These are phyloP conservation scores for Eremomyces bilateralis DNA, from an alignment of 495 filamentous ascomycete species.

Conservation along the genomic window DNA sequence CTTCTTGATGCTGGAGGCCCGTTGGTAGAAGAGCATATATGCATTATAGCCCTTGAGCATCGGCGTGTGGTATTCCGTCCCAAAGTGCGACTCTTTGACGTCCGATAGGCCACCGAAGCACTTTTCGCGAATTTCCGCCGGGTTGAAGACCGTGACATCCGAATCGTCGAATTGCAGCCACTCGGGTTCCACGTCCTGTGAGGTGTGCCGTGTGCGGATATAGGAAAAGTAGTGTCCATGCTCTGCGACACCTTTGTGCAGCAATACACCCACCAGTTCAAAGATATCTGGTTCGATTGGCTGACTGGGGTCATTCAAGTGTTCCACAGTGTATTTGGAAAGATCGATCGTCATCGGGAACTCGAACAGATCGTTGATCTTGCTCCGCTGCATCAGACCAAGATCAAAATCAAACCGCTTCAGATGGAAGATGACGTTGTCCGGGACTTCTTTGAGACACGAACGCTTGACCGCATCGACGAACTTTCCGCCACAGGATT, in stretches of 20 bases:
- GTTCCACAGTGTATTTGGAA: slow-evolving; percentile 69
- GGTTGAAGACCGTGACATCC: slow-evolving; percentile 54
- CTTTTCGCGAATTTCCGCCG: slow-evolving; percentile 40
- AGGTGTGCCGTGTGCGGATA: slow-evolving; percentile 41
- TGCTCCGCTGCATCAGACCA: slow-evolving; percentile 58
- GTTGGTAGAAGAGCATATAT: slow-evolving; percentile 96
- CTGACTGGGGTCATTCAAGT: slow-evolving; percentile 42
- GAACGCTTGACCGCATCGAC: slow-evolving; percentile 92
- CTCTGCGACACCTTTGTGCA: slow-evolving; percentile 83
- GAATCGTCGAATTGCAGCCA: slow-evolving; percentile 96
- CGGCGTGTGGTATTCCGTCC: too few species aligned
- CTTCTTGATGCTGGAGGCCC: slow-evolving; percentile 41
- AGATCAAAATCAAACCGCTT: slow-evolving; percentile 96
- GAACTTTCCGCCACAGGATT: slow-evolving; percentile 57
- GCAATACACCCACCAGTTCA: slow-evolving; percentile 76
- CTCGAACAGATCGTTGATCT: slow-evolving; percentile 87
- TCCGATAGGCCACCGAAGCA: slow-evolving; percentile 64
- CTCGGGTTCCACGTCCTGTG: slow-evolving; percentile 12
- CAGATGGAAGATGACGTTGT: slow-evolving; percentile 87
- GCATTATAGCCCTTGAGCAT: slow-evolving; percentile 45
- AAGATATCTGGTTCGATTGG: slow-evolving; percentile 47
- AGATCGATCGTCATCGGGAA: slow-evolving; percentile 79
- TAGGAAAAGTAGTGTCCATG: slow-evolving; percentile 96
- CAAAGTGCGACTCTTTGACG: slow-evolving; percentile 22
- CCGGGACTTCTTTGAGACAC: slow-evolving; percentile 79